Percentiles rank a stretch among this genome's conserved stretches.
These are phyloP conservation scores for Penicillium olsonii DNA, from an alignment of 2,329 filamentous ascomycete genomes.

Conservation along the genomic window DNA sequence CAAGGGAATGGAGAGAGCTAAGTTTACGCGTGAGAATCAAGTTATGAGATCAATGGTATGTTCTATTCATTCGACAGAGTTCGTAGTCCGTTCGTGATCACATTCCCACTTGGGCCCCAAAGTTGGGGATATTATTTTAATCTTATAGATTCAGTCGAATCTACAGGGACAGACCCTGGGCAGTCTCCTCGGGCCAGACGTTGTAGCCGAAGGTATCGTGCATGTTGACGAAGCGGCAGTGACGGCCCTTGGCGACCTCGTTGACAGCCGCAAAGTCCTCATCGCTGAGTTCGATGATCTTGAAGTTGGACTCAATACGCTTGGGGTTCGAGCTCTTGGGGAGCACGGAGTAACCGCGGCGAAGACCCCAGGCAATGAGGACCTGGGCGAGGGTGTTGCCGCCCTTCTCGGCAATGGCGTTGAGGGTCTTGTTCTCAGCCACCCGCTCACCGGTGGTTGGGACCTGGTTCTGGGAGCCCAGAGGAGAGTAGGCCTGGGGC, in stretches of 20 bases:
- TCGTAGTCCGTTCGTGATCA: constrained; percentile 17
- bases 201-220: constrained; percentile 77
- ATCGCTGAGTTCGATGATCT: constrained; percentile 60
- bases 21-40: background rate
- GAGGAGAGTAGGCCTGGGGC: constrained; percentile 46
- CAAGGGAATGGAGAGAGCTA: background rate
- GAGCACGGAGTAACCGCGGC: constrained; percentile 66
- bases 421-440: constrained; percentile 60
- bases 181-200: constrained; percentile 64
- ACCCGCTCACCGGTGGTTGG: constrained; percentile 68
- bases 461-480: constrained; percentile 68
- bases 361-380: constrained; percentile 66
- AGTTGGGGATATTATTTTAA: constrained; percentile 6
- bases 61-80: constrained; percentile 19
- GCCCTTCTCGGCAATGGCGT: constrained; percentile 59
- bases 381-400: constrained; percentile 62
- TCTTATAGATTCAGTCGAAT: constrained; percentile 7
- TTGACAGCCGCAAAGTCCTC: constrained; percentile 63
- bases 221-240: constrained; percentile 77
- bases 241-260: constrained; percentile 64
- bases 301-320: constrained; percentile 69
- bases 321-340: constrained; percentile 69
- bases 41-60: constrained; percentile 12
- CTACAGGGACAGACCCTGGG: constrained; percentile 35
- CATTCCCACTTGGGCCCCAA: constrained; percentile 9